phyloP scores from a whole-genome alignment of 2,329 filamentous ascomycete genomes.

The Fusarium multiceps region DNA sequence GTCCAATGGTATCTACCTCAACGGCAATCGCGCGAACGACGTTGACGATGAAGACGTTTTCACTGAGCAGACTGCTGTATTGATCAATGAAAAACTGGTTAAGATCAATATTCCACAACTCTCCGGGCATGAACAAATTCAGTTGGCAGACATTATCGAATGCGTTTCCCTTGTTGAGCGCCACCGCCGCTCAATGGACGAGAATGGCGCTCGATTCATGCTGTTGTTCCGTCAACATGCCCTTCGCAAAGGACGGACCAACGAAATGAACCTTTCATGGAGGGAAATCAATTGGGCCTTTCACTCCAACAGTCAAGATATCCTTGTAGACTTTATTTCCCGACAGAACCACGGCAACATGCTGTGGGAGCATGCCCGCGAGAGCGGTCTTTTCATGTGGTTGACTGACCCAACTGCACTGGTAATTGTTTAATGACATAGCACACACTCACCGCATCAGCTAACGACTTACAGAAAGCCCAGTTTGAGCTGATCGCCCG shows the following conservation, averaged over 20 bases:
- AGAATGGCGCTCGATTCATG: slow-evolving; percentile 88
- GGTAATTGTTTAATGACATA: slow-evolving; percentile 57
- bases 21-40: slow-evolving; percentile 50
- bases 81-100: slow-evolving; percentile 81
- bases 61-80: slow-evolving; percentile 75
- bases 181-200: slow-evolving; percentile 88
- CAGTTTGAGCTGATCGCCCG: slow-evolving; percentile 93
- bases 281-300: slow-evolving; percentile 88
- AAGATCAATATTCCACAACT: slow-evolving; percentile 80
- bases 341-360: slow-evolving; percentile 82
- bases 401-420: slow-evolving; percentile 80
- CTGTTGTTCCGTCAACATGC: slow-evolving; percentile 87
- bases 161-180: slow-evolving; percentile 86
- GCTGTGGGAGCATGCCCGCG: slow-evolving; percentile 85
- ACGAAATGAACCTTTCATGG: slow-evolving; percentile 76
- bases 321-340: slow-evolving; percentile 84
- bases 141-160: slow-evolving; percentile 84
- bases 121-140: slow-evolving; percentile 87
- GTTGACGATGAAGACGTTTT: slow-evolving; percentile 72
- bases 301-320: slow-evolving; percentile 88
- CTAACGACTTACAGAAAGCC: slow-evolving; percentile 50
- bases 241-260: slow-evolving; percentile 72
- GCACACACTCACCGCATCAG: background rate
- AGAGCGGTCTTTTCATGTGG: slow-evolving; percentile 96
- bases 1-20: slow-evolving; percentile 54